Evolutionary conservation across 1,284 basidiomycete species (phyloP), one percentile per base, ranked within the genome.

Genomic region (Ganoderma meredithae): DNA sequence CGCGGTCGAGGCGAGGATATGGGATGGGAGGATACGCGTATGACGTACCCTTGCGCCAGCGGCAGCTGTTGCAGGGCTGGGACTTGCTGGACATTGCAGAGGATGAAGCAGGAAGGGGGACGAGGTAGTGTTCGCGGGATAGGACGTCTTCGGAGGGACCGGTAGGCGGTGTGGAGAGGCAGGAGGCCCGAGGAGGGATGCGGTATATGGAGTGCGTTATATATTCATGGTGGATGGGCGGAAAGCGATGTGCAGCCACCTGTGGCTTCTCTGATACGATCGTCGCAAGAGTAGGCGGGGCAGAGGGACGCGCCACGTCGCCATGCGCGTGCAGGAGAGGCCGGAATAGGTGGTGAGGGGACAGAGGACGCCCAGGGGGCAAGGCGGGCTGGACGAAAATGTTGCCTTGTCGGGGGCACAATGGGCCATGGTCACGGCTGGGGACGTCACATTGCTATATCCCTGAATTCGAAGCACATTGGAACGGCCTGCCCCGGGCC

Each of bases 221-320:
- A 56, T 61, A 56, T 52, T 56, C 55, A 65, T 62, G 59, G 52
- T 49, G 59, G 52, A 60, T 60, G 47, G 40, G 47, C 22, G 43
- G 27, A 25, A 8, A 31, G 58, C 40, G n/a, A 31, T 15, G n/a
- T 43, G 36, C 43, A 43, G 60, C 15, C 31, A 36, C 41, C 49
- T 22, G 53, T 0, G 36, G 25, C 66, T 70, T 70, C 66, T 66
- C 25, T 68, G 62, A 66, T 66, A 62, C 62, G 64, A 68, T 68
- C 64, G 47, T 12, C 66, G 40, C 49, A 25, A 55, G 13, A 33
- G 52, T 33, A 56, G 8, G 36, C 19, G 55, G 19, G 17, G 47
- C 47, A 22, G 47, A 12, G 22, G 33, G 17, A 19, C 33, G 55
- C 55, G 36, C 52, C 52, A 55, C 52, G 27, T 8, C 52, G 52